phyloP scores from a whole-genome alignment of 331 rosid genomes.

The Pyracantha coccinea region DNA sequence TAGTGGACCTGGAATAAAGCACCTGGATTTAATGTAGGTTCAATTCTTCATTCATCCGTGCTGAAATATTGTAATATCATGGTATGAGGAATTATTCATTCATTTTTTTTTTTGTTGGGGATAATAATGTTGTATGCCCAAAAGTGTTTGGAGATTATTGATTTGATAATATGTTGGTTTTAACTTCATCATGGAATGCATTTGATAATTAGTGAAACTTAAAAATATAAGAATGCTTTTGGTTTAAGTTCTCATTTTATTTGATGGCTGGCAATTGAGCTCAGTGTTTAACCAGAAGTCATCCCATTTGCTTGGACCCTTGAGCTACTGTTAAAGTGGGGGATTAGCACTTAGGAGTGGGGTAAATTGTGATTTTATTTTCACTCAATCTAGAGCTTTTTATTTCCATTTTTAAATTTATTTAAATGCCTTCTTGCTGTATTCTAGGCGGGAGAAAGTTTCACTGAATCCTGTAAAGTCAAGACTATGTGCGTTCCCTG shows the following conservation, averaged over 20 bases:
- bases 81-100: neutral
- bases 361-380: neutral
- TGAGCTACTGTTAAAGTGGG: neutral
- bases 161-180: neutral
- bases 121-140: neutral
- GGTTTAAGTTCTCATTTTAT: no score
- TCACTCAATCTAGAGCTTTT: neutral
- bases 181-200: neutral
- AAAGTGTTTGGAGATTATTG: slow-evolving; percentile 14
- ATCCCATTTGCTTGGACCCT: neutral
- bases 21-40: slow-evolving; percentile 55
- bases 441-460: slow-evolving; percentile 86
- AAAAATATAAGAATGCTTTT: no score
- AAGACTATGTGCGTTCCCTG: slow-evolving; percentile 67
- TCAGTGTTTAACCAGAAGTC: neutral
- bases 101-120: neutral
- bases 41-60: neutral
- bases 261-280: no score
- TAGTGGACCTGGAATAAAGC: slow-evolving; percentile 69
- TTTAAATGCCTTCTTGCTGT: slow-evolving; percentile 2
- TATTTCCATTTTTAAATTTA: neutral
- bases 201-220: no score
- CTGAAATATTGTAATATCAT: neutral
- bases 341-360: neutral
- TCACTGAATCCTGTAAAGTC: slow-evolving; percentile 86